phyloP scores from a whole-genome alignment of 1,284 basidiomycete genomes.

The Ceratobasidium sp. region DNA sequence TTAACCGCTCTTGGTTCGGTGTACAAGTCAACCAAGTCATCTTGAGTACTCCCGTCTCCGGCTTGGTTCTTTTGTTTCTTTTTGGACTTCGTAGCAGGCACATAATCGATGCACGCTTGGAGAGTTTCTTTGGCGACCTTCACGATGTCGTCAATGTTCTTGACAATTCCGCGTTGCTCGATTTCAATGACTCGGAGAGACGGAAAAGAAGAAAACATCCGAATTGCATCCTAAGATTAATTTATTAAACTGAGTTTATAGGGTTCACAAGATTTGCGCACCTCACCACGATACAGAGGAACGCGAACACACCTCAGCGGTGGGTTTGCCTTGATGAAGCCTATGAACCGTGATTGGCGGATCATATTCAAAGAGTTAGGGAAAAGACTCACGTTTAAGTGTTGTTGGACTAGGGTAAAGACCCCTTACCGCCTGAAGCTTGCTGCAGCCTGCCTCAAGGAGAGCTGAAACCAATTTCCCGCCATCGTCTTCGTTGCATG shows the following conservation, averaged over 20 bases:
- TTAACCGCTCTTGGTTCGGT: slow-evolving; percentile 4
- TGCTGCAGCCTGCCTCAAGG: slow-evolving; percentile 14
- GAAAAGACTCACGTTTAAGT: slow-evolving; percentile 2
- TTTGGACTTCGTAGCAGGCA: not conserved
- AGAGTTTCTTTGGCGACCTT: slow-evolving; percentile 12
- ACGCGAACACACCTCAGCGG: slow-evolving; percentile 3
- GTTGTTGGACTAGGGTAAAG: not conserved
- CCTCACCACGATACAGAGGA: not conserved
- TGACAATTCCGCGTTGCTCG: not conserved
- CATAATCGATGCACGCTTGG: not conserved
- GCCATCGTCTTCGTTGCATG: slow-evolving; percentile 28
- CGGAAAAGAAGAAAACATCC: not conserved
- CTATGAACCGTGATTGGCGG: not conserved
- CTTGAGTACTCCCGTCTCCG: not conserved
- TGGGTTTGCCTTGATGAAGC: not conserved
- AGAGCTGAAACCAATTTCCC: slow-evolving; percentile 10
- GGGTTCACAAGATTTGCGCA: not conserved
- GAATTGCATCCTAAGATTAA: not conserved
- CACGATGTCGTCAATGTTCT: not conserved
- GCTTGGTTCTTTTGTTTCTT: not conserved
- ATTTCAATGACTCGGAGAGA: slow-evolving; percentile 19
- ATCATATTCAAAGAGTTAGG: not conserved
- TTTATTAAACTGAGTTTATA: not conserved
- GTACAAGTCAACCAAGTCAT: not conserved
- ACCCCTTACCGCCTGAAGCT: slow-evolving; percentile 3